A percentile compares a stretch with the other conserved stretches of the same genome.
These are phyloP conservation scores for Zelonia costaricensis DNA, from an alignment of 208 protist genomes.

Conservation along the genomic window DNA sequence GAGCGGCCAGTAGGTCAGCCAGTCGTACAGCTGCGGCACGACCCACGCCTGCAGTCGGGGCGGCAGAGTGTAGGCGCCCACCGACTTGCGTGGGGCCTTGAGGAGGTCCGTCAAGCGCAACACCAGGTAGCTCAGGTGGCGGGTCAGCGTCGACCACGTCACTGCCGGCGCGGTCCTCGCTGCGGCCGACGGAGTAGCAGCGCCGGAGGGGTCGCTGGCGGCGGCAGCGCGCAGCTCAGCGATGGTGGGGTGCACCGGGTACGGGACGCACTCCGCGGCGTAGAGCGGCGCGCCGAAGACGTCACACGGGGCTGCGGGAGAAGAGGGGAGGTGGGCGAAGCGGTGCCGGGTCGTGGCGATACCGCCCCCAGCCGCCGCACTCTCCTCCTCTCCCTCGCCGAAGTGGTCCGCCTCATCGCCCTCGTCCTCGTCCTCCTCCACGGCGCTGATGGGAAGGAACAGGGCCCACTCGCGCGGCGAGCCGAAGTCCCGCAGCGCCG, in stretches of 20 bases:
- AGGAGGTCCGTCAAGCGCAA: slow-evolving; percentile 16
- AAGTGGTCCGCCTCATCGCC: background rate
- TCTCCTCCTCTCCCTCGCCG: no score
- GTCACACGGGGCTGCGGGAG: background rate
- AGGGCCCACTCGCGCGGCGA: slow-evolving; percentile 7
- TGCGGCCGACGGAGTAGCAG: no score
- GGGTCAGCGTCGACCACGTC: slow-evolving; percentile 17
- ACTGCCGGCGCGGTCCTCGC: no score
- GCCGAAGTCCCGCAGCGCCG: slow-evolving; percentile 16
- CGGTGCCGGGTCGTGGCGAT: no score
- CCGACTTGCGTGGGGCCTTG: slow-evolving; percentile 1
- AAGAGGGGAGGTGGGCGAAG: no score
- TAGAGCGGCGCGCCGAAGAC: slow-evolving; percentile 1
- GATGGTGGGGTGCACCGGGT: background rate
- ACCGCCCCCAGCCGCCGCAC: no score
- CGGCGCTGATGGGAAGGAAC: slow-evolving; percentile 1
- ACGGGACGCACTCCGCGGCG: slow-evolving; percentile 10
- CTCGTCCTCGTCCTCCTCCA: background rate
- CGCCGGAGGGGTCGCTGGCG: no score
- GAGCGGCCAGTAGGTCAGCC: slow-evolving; percentile 61
- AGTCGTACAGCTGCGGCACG: slow-evolving; percentile 65
- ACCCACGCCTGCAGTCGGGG: slow-evolving; percentile 42
- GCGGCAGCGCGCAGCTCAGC: background rate
- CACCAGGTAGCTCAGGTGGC: slow-evolving; percentile 15
- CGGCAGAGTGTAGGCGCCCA: slow-evolving; percentile 31